Evolutionary conservation across 495 filamentous ascomycete species (phyloP), one percentile per base, ranked within the genome.

Genomic region (Astrothelium macrocarpum): DNA sequence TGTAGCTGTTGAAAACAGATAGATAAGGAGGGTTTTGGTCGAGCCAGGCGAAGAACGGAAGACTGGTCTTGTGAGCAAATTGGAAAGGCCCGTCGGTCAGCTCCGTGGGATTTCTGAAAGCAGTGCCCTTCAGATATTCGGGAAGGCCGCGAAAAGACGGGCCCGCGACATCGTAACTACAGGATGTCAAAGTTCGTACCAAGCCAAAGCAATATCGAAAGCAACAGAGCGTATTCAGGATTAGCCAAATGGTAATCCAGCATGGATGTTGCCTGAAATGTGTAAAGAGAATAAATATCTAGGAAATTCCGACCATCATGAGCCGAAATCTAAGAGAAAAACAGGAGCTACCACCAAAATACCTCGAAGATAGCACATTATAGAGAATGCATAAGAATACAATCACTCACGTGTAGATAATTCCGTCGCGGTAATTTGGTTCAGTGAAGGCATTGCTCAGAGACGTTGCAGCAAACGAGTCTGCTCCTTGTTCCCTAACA

Each of bases 11-110:
- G 60, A 66, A 66, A 29, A 53, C n/a, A 32, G 46, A 34, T 29
- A 62, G 53, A 32, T 36, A 34, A 2, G 32, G 59, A 1, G 64
- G 59, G 18, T 61, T 46, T 39, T 65, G 25, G 9, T 53, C 31
- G 12, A 36, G 45, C 26, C 32, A 62, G 3, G 59, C 46, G 25
- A 61, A 61, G 26, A 31, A 46, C 18, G 60, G 46, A 14, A 46
- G 29, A 7, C 26, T 11, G 3, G 64, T 65, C 36, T 61, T 36
- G 23, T 53, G 43, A 4, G 60, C 64, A 49, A 59, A 66, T 32
- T 66, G 64, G 59, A 59, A 63, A 26, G 64, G 64, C 18, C 60
- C 60, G 34, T 66, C 36, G 9, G 34, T 45, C 46, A 59, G 61
- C n/a, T 49, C 56, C 9, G n/a, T 34, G n/a, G 61, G 60, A 26